Percentiles rank a stretch among this genome's conserved stretches.
Conservation (phyloP, 2,329 filamentous ascomycete genomes). For the Paecilomyces sp. region DNA sequence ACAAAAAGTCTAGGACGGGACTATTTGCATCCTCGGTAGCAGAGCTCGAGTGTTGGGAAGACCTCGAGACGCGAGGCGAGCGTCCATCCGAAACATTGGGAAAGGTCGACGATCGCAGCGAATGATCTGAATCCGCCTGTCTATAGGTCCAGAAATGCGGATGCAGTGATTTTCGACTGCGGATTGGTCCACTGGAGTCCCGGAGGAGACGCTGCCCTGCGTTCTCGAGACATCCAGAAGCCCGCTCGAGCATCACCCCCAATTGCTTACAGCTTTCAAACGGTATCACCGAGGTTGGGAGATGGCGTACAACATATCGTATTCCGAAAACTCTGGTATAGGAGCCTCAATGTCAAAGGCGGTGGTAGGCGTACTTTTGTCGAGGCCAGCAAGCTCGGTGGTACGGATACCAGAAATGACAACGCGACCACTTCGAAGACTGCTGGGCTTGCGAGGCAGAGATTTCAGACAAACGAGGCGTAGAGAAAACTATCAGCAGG, state of each 20-base stretch:
- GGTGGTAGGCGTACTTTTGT: not conserved
- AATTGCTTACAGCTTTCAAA: conserved; percentile 14
- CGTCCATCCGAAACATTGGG: conserved; percentile 15
- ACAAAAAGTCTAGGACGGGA: conserved; percentile 33
- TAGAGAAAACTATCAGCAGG: not conserved
- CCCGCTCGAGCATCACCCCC: conserved; percentile 47
- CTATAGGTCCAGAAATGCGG: conserved; percentile 29
- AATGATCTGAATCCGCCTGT: conserved; percentile 19
- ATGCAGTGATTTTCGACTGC: conserved; percentile 27
- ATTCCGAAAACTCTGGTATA: not conserved
- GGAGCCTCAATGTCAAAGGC: not conserved
- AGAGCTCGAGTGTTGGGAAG: conserved; percentile 5
- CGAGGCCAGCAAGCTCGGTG: not conserved
- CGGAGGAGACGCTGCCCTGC: conserved; percentile 40
- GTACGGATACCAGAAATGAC: not conserved
- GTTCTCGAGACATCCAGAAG: conserved; percentile 43
- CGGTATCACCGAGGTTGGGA: conserved; percentile 16
- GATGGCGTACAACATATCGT: conserved; percentile 20
- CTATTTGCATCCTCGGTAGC: conserved; percentile 12
- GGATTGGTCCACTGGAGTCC: conserved; percentile 31
- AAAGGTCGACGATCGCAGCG: conserved; percentile 27
- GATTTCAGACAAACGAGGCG: not conserved
- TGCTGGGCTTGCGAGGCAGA: not conserved
- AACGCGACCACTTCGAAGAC: not conserved
- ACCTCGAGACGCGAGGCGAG: conserved; percentile 9